Percentiles rank a stretch among this genome's conserved stretches.
These are phyloP conservation scores for Morella rubra DNA, from an alignment of 306 rosid genomes.

Conservation along the genomic window DNA sequence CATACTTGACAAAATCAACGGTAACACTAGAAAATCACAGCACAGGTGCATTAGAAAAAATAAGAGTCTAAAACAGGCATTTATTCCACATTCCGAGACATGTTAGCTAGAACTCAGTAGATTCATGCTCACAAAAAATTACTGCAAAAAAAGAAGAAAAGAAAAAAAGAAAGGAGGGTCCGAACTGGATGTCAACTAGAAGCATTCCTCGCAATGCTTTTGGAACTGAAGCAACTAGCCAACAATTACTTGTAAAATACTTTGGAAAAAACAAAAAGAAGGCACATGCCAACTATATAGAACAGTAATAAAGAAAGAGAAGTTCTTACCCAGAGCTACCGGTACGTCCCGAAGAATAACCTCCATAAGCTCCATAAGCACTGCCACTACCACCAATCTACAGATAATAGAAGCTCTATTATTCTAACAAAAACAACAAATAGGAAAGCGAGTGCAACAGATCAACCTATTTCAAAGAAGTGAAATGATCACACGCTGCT, in stretches of 20 bases:
- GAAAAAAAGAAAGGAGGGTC: background rate
- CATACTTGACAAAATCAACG: background rate
- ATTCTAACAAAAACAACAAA: slow-evolving; percentile 18
- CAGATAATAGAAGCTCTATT: slow-evolving; percentile 33
- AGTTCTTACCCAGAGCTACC: slow-evolving; percentile 71
- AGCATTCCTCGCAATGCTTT: background rate
- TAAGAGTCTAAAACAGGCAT: background rate
- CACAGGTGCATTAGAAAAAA: background rate
- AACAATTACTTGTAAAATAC: slow-evolving; percentile 5
- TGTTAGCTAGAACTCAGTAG: background rate
- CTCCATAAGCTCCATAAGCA: slow-evolving; percentile 88
- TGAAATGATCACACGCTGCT: background rate
- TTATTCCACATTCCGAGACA: background rate
- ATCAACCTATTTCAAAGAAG: background rate
- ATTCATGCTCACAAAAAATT: background rate
- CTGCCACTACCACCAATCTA: slow-evolving; percentile 68
- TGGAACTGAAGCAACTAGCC: background rate
- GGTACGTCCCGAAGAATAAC: slow-evolving; percentile 70
- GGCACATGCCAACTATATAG: background rate
- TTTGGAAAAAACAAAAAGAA: background rate
- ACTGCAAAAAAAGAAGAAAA: background rate
- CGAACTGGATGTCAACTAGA: slow-evolving; percentile 11
- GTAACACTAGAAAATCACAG: slow-evolving; percentile 14
- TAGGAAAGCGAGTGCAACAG: slow-evolving; percentile 10
- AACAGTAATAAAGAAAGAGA: slow-evolving; percentile 10